A percentile compares a stretch with the other conserved stretches of the same genome.
Conservation (phyloP, 2,329 filamentous ascomycete species). For the Annulohypoxylon truncatum region DNA sequence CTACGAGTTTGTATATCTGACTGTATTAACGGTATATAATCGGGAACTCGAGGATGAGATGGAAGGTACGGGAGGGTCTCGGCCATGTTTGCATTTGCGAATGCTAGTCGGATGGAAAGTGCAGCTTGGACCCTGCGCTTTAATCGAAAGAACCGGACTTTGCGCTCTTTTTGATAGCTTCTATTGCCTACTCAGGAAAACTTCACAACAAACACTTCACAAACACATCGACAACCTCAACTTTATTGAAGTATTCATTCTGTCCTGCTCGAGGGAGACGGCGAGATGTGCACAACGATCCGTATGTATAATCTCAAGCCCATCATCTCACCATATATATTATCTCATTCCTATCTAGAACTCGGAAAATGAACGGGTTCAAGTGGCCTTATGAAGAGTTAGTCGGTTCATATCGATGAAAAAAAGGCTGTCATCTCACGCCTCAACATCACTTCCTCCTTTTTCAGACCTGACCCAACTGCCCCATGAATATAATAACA, state of each 20-base stretch:
- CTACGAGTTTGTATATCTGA: background rate
- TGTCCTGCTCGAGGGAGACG: background rate
- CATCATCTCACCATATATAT: background rate
- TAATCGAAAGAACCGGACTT: constrained; percentile 4
- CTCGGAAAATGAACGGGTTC: background rate
- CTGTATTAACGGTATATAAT: background rate
- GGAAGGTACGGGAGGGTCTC: background rate
- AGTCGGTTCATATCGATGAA: background rate
- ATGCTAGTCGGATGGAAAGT: constrained; percentile 3
- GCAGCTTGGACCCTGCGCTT: background rate
- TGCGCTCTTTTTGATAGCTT: background rate
- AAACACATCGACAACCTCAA: background rate
- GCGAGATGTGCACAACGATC: constrained; percentile 24
- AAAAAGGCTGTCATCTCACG: background rate
- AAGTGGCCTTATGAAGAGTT: background rate
- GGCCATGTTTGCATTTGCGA: constrained; percentile 8
- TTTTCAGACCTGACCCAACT: background rate
- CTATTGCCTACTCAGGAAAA: background rate
- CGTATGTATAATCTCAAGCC: constrained; percentile 24
- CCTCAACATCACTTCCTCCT: background rate
- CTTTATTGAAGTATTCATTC: background rate
- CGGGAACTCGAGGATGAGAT: background rate
- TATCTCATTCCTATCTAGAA: background rate
- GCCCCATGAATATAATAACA: background rate
- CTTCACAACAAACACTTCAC: background rate